Evolutionary conservation across 768 basidiomycete species (phyloP).

Genomic region (Rhodotorula toruloides): DNA sequence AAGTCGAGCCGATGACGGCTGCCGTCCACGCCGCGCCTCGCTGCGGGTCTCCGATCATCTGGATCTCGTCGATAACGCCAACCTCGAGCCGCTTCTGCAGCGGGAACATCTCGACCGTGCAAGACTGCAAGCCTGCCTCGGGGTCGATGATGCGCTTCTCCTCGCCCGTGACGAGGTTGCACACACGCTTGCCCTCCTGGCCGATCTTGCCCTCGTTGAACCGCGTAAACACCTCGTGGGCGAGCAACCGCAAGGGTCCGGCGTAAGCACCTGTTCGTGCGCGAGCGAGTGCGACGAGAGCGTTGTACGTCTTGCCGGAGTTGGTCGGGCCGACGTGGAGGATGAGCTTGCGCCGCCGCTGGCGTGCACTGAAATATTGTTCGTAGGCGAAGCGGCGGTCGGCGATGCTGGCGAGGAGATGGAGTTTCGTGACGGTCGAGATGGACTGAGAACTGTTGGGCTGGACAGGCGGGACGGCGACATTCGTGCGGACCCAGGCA

Average conservation of each 20-base stretch:
- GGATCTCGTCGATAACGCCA: slow-evolving; percentile 93
- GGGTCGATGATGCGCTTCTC: slow-evolving; percentile 67
- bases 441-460: neutral
- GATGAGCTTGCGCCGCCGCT: slow-evolving; percentile 67
- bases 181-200: slow-evolving; percentile 61
- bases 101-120: slow-evolving; percentile 89
- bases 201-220: slow-evolving; percentile 84
- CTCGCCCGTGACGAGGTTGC: slow-evolving; percentile 89
- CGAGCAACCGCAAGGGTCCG: slow-evolving; percentile 84
- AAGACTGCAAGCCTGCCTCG: slow-evolving; percentile 60
- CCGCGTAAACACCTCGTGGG: slow-evolving; percentile 88
- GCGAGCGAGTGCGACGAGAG: slow-evolving; percentile 76
- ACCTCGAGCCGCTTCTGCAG: slow-evolving; percentile 56
- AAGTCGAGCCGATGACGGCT: slow-evolving; percentile 69
- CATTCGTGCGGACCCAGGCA: neutral
- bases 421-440: slow-evolving; percentile 25
- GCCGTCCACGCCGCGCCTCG: slow-evolving; percentile 78
- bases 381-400: slow-evolving; percentile 38
- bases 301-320: slow-evolving; percentile 92
- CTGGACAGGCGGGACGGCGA: slow-evolving; percentile 3
- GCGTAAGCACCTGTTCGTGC: slow-evolving; percentile 73
- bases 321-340: slow-evolving; percentile 98
- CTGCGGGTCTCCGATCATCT: slow-evolving; percentile 76
- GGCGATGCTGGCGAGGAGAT: slow-evolving; percentile 24
- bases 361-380: slow-evolving; percentile 53